These are phyloP conservation scores for Mucor plumbeus DNA, from an alignment of 371 early-diverging fungal species.

Conservation along the genomic window DNA sequence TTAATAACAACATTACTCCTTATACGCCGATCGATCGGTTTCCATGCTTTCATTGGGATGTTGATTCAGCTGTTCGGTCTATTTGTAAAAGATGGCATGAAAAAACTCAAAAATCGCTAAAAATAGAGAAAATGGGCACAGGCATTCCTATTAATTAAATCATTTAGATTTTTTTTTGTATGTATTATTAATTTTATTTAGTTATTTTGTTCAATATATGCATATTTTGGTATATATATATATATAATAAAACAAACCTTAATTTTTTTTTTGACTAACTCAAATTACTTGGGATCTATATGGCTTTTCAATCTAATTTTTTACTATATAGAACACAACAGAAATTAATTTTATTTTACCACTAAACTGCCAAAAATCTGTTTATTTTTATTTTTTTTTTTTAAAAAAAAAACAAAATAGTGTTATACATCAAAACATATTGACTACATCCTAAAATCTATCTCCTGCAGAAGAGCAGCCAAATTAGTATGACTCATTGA, in stretches of 20 bases:
- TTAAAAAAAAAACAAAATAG: too few relatives aligned
- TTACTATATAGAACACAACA: not conserved
- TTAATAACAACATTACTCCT: not conserved
- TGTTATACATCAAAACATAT: too few relatives aligned
- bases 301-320: not conserved
- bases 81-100: slow-evolving; percentile 17
- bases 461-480: not conserved
- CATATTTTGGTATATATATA: too few relatives aligned
- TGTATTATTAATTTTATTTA: too few relatives aligned
- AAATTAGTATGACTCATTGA: not conserved
- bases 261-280: too few relatives aligned
- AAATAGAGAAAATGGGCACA: not conserved
- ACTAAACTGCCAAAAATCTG: not conserved
- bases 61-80: slow-evolving; percentile 18
- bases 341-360: not conserved
- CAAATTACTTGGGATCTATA: not conserved
- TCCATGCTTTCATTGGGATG: slow-evolving; percentile 33
- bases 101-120: not conserved
- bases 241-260: not conserved
- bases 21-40: slow-evolving; percentile 18
- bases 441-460: too few relatives aligned
- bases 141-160: not conserved
- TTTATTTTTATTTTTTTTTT: too few relatives aligned
- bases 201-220: too few relatives aligned
- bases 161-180: not conserved